Percentiles rank a stretch among this genome's conserved stretches.
phyloP scores from a whole-genome alignment of 106 monocot genomes.

The Narthecium ossifragum region DNA sequence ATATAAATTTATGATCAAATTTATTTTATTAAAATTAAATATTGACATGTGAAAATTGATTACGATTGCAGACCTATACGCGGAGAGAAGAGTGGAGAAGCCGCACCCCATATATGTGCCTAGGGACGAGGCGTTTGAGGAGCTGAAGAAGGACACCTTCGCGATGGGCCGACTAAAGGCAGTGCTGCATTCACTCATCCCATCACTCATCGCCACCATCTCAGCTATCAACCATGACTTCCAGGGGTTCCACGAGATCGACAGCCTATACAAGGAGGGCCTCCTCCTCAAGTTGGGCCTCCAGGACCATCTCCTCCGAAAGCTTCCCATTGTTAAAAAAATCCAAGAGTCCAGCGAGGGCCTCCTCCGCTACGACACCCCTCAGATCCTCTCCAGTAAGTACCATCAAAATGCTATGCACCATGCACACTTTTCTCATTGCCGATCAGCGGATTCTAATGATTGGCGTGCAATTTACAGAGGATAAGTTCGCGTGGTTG shows the following conservation, averaged over 20 bases:
- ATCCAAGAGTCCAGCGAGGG: slow-evolving; percentile 64
- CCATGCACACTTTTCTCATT: too few relatives aligned
- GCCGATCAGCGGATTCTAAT: too few relatives aligned
- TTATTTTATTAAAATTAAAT: too few relatives aligned
- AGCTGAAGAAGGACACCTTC: slow-evolving; percentile 65
- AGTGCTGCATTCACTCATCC: slow-evolving; percentile 63
- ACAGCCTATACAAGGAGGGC: slow-evolving; percentile 81
- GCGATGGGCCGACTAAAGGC: slow-evolving; percentile 46
- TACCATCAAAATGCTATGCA: too few relatives aligned
- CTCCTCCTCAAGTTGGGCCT: slow-evolving; percentile 56
- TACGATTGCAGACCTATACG: slow-evolving; percentile 31
- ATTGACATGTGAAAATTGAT: too few relatives aligned
- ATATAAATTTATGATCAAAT: too few relatives aligned
- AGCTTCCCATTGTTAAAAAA: slow-evolving; percentile 59
- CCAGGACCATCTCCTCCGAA: slow-evolving; percentile 59
- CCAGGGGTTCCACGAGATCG: slow-evolving; percentile 70
- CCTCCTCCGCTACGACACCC: slow-evolving; percentile 75
- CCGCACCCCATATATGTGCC: slow-evolving; percentile 77
- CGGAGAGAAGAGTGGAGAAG: slow-evolving; percentile 65
- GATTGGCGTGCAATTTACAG: slow-evolving; percentile 21
- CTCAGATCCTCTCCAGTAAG: slow-evolving; percentile 76
- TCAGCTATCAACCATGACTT: slow-evolving; percentile 58
- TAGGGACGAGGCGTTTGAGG: slow-evolving; percentile 71
- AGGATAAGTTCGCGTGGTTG: slow-evolving; percentile 84
- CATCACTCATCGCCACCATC: slow-evolving; percentile 61